Base-by-base conservation (phyloP, 306 rosid genomes). In the Oemleria cerasiformis region DNA sequence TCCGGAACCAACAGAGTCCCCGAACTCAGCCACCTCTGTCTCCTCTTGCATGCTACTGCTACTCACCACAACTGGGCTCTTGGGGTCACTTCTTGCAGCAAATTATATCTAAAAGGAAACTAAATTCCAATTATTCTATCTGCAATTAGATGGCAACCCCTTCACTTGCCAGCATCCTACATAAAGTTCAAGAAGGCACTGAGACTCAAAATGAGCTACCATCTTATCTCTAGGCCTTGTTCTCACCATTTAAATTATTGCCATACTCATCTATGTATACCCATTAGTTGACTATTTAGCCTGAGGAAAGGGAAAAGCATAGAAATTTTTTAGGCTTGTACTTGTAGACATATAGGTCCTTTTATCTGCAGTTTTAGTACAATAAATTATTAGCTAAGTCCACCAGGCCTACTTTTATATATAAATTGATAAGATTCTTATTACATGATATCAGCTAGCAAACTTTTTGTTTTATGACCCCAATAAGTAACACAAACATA, bases 1-100 rank as follows among this genome's bases (percentile, higher is more conserved):
- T 74, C 25, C 79, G 54, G 92, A 77, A 44, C 96, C 98, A 77
- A 76, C 92, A 63, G 93, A 43, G 40, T 84, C 84, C 77, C 96
- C 96, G 59, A 86, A 79, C 67, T 48, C 85, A 56, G 87, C 91
- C 58, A 70, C 83, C 74, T 77, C 90, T 51, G 34, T 73, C 19
- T 76, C 86, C 53, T 56, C 58, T 71, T 85, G 75, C 78, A 73
- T 69, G 50, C 61, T 61, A 65, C 56, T 82, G 77, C 68, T 84
- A 58, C 74, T 81, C 73, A 59, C 84, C 84, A 70, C 77, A 21
- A 51, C 78, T 64, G 81, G 78, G 59, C 78, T 87, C 73, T 65
- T 80, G 86, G 85, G 77, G 34, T 79, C 73, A 70, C 80, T 54
- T 39, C 19, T 85, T 44, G 69, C 80, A 60, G 81, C 77, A 80